Evolutionary conservation across 305 asterid species (phyloP).

Genomic region (Andrographis paniculata): DNA sequence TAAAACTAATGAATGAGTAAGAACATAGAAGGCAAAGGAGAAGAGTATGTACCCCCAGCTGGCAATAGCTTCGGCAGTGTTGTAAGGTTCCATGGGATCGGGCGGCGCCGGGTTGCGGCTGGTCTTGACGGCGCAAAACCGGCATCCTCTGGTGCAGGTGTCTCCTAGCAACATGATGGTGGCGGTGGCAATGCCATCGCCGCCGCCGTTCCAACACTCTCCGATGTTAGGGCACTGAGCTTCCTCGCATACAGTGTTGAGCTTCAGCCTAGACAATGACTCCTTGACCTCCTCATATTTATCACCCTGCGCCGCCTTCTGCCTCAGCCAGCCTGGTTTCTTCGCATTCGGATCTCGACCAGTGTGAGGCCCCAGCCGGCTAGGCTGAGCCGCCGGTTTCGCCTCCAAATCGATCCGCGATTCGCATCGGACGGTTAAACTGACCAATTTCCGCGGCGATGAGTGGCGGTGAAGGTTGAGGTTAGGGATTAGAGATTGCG

Average conservation of each 20-base stretch:
- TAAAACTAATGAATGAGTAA: constrained; percentile 1
- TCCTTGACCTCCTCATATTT: constrained; percentile 83
- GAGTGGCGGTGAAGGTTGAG: constrained; percentile 3
- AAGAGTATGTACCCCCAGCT: constrained; percentile 81
- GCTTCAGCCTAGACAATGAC: constrained; percentile 64
- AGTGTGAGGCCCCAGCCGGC: constrained; percentile 60
- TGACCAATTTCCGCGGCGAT: constrained; percentile 7
- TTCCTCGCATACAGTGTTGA: constrained; percentile 88
- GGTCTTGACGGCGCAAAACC: constrained; percentile 95
- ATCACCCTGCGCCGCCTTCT: constrained; percentile 90
- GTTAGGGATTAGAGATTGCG: constrained; percentile 18
- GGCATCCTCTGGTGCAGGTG: constrained; percentile 92
- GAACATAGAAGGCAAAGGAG: too few species aligned
- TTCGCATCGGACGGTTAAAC: constrained; percentile 22
- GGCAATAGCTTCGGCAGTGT: constrained; percentile 86
- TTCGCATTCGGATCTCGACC: constrained; percentile 75
- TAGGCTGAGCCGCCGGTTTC: constrained; percentile 31
- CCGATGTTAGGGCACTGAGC: constrained; percentile 99
- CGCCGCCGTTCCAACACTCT: constrained; percentile 98
- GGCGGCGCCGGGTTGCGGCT: constrained; percentile 93
- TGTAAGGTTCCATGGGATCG: constrained; percentile 90
- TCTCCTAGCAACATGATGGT: constrained; percentile 94
- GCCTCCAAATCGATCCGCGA: constrained; percentile 20
- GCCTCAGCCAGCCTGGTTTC: constrained; percentile 91
- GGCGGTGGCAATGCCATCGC: constrained; percentile 90